These are phyloP conservation scores for Botrytis tulipae DNA, from an alignment of 2,329 filamentous ascomycete genomes.

Conservation along the genomic window DNA sequence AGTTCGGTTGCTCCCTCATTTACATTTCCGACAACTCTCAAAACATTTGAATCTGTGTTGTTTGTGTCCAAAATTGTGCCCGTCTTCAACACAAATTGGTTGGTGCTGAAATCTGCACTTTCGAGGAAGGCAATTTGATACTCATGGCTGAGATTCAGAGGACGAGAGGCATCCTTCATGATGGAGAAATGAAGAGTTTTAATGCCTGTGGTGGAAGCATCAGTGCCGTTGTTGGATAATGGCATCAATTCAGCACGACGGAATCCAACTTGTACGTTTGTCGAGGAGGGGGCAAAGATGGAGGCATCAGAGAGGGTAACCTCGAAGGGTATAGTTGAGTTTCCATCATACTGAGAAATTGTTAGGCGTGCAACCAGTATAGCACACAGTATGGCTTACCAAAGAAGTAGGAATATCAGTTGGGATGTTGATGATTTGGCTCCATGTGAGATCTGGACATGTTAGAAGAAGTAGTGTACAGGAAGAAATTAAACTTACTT, in stretches of 20 bases:
- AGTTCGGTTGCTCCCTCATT: slow-evolving; percentile 50
- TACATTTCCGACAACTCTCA: slow-evolving; percentile 32
- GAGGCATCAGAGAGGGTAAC: slow-evolving; percentile 47
- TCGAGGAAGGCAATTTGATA: slow-evolving; percentile 40
- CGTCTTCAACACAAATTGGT: slow-evolving; percentile 55
- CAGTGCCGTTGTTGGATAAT: slow-evolving; percentile 46
- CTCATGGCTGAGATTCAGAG: slow-evolving; percentile 54
- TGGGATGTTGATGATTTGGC: slow-evolving; percentile 50
- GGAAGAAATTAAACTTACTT: slow-evolving; percentile 31
- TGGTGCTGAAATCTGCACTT: slow-evolving; percentile 47
- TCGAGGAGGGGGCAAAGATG: slow-evolving; percentile 53
- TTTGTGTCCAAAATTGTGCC: slow-evolving; percentile 48
- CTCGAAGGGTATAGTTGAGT: slow-evolving; percentile 19
- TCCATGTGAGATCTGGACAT: slow-evolving; percentile 47
- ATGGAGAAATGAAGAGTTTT: slow-evolving; percentile 63
- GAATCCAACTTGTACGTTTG: slow-evolving; percentile 56
- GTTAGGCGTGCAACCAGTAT: background rate
- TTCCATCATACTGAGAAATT: slow-evolving; percentile 27
- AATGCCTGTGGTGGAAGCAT: slow-evolving; percentile 51
- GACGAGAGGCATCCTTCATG: slow-evolving; percentile 50
- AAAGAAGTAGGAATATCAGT: slow-evolving; percentile 41
- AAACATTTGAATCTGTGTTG: background rate
- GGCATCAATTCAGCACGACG: slow-evolving; percentile 58
- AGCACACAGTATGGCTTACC: slow-evolving; percentile 33
- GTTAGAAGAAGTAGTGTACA: background rate